Evolutionary conservation across 495 filamentous ascomycete genomes (phyloP).

Genomic region (Immersiella caudata): DNA sequence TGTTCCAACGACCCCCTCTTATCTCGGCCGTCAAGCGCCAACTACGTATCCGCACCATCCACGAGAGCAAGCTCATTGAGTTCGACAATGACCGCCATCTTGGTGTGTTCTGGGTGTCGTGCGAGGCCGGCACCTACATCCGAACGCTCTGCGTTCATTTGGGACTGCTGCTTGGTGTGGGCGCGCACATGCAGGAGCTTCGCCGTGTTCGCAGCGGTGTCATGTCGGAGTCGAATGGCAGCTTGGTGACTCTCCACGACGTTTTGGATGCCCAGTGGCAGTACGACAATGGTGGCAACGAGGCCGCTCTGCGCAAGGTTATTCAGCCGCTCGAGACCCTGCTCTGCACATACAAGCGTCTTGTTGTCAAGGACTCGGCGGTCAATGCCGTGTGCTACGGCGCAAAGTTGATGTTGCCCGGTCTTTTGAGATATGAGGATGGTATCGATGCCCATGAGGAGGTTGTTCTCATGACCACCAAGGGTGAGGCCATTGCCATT

Average conservation of each 20-base stretch:
- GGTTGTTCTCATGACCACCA: constrained; percentile 96
- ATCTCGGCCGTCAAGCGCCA: constrained; percentile 99
- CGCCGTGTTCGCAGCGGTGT: constrained; percentile 90
- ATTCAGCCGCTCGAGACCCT: constrained; percentile 90
- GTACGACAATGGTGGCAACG: constrained; percentile 88
- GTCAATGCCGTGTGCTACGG: constrained; percentile 98
- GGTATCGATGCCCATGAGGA: constrained; percentile 62
- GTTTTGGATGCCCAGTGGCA: constrained; percentile 94
- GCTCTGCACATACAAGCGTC: constrained; percentile 87
- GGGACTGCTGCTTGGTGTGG: constrained; percentile 87
- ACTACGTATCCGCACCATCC: constrained; percentile 93
- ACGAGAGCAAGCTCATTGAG: constrained; percentile 92
- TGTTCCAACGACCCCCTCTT: constrained; percentile 95
- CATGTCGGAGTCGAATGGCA: constrained; percentile 80
- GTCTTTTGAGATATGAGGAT: constrained; percentile 84
- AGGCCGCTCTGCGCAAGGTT: constrained; percentile 82
- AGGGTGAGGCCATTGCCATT: constrained; percentile 96
- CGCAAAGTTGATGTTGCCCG: constrained; percentile 97
- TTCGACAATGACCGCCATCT: constrained; percentile 97
- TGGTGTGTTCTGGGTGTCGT: constrained; percentile 99
- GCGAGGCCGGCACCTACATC: constrained; percentile 98
- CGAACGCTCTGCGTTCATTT: constrained; percentile 96
- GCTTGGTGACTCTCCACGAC: constrained; percentile 92
- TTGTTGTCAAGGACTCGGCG: constrained; percentile 95
- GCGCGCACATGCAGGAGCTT: constrained; percentile 98